A percentile compares a stretch with the other conserved stretches of the same genome.
phyloP scores from a whole-genome alignment of 495 filamentous ascomycete genomes.

The Annulohypoxylon maeteangense region DNA sequence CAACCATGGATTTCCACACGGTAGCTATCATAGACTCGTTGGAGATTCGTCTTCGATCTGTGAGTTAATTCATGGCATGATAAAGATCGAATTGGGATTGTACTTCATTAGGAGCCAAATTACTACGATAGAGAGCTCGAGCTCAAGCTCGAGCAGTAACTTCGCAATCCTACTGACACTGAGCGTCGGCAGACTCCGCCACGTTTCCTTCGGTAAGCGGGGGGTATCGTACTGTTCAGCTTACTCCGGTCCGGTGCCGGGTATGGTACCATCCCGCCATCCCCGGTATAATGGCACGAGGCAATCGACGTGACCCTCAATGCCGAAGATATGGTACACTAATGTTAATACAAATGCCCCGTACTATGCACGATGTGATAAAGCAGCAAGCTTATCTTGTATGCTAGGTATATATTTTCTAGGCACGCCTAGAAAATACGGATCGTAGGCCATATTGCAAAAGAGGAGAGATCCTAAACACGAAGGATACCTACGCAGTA shows the following conservation, averaged over 20 bases:
- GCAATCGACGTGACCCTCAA: not conserved
- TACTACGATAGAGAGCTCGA: too few species aligned
- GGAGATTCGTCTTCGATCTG: not conserved
- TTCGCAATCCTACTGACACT: not conserved
- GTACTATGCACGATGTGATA: not conserved
- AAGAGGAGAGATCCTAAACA: not conserved
- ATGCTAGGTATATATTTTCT: too few species aligned
- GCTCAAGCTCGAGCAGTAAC: not conserved
- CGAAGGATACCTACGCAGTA: not conserved
- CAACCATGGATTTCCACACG: not conserved
- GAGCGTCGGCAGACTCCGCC: conserved; percentile 1
- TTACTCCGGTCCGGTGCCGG: not conserved
- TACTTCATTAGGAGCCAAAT: not conserved
- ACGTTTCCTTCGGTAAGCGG: not conserved
- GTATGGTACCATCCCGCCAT: not conserved
- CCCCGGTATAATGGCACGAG: not conserved
- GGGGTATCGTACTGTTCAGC: not conserved
- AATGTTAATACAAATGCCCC: not conserved
- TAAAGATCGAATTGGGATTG: not conserved
- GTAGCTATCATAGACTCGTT: not conserved
- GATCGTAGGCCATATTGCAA: not conserved
- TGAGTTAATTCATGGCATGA: not conserved
- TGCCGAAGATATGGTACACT: not conserved
- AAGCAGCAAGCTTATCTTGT: not conserved
- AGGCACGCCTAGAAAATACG: too few species aligned